These are phyloP conservation scores for Beta corolliflora DNA, from an alignment of 179 eudicot species.

Conservation along the genomic window DNA sequence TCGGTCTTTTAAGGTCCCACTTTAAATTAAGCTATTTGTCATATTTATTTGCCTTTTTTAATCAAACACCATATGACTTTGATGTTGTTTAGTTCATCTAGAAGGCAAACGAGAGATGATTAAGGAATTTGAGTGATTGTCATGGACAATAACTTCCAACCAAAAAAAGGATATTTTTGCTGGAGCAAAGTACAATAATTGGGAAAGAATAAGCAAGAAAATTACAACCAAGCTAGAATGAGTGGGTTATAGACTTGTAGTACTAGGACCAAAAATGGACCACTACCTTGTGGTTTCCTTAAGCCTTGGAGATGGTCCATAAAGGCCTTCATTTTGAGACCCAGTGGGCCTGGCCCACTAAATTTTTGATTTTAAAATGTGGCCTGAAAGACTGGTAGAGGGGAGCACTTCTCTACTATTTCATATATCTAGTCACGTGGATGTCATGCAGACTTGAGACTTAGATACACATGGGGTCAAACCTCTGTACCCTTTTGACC, in stretches of 20 bases:
- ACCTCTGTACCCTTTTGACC: conserved; percentile 12
- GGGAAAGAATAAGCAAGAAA: background rate
- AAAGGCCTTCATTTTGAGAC: conserved; percentile 22
- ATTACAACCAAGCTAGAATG: conserved; percentile 4
- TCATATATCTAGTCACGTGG: conserved; percentile 22
- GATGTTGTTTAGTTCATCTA: background rate
- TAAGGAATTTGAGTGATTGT: background rate
- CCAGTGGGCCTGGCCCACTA: conserved; percentile 30
- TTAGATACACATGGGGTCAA: conserved; percentile 11
- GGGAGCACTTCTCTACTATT: too few relatives aligned
- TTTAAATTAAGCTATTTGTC: too few relatives aligned
- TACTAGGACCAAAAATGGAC: conserved; percentile 30
- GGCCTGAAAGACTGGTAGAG: too few relatives aligned
- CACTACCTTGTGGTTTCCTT: conserved; percentile 29
- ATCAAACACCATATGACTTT: too few relatives aligned
- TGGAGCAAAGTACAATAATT: conserved; percentile 30
- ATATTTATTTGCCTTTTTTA: too few relatives aligned
- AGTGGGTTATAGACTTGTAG: too few relatives aligned
- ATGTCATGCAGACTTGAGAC: background rate
- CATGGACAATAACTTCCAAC: background rate
- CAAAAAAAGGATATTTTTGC: background rate
- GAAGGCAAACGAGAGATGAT: background rate
- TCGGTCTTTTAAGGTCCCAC: too few relatives aligned
- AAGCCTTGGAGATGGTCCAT: conserved; percentile 45
- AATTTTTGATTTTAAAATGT: too few relatives aligned